These are phyloP conservation scores for Nepenthes alata DNA, from an alignment of 179 eudicot genomes.

Conservation along the genomic window DNA sequence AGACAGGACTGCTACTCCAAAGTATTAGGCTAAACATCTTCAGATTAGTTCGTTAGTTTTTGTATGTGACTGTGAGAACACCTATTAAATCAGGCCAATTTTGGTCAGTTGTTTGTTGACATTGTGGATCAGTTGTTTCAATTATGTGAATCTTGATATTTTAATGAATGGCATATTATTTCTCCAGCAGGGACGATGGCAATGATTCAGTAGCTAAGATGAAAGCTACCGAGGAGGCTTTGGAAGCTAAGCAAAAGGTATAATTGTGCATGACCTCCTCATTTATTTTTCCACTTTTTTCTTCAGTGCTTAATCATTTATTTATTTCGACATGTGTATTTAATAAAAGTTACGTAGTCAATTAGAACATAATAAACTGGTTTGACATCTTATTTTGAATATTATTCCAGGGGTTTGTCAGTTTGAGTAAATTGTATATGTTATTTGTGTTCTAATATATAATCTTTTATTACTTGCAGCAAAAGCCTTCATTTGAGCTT, in stretches of 20 bases:
- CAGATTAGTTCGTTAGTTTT: too few species aligned
- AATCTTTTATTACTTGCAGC: constrained; percentile 28
- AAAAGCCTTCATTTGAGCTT: constrained; percentile 89
- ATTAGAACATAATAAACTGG: background rate
- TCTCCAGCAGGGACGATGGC: constrained; percentile 49
- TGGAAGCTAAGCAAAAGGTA: constrained; percentile 77
- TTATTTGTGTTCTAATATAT: background rate
- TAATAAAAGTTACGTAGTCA: background rate
- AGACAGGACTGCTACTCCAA: too few species aligned
- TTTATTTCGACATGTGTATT: background rate
- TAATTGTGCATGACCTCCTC: background rate
- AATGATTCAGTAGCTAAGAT: constrained; percentile 64
- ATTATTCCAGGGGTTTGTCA: background rate
- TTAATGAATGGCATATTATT: background rate
- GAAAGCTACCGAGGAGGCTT: constrained; percentile 70
- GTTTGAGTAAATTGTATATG: background rate
- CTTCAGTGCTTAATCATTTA: background rate
- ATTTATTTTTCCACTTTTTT: too few species aligned
- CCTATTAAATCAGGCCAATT: too few species aligned
- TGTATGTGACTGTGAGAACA: too few species aligned
- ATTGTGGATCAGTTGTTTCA: background rate
- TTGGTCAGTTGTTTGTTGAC: background rate
- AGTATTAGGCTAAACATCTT: too few species aligned
- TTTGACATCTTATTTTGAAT: background rate
- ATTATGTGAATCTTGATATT: background rate